phyloP scores from a whole-genome alignment of 306 rosid genomes.

The Vicia villosa region DNA sequence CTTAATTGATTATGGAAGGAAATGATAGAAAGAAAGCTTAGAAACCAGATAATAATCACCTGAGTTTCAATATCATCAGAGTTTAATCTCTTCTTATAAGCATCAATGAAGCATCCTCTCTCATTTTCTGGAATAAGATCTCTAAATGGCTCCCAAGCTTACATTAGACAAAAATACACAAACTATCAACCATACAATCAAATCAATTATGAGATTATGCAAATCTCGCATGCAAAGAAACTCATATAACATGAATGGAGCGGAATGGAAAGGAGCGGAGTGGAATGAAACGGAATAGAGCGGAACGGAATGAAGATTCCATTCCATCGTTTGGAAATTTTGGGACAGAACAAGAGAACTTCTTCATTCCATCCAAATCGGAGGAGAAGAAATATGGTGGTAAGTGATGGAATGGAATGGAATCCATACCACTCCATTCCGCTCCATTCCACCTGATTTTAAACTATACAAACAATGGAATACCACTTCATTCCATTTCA shows the following conservation, averaged over 20 bases:
- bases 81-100: conserved; percentile 83
- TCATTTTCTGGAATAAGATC: conserved; percentile 89
- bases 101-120: conserved; percentile 71
- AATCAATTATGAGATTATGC: conserved; percentile 31
- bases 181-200: conserved; percentile 26
- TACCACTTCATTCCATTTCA: too few relatives aligned
- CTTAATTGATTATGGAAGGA: conserved; percentile 1
- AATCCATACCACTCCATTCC: too few relatives aligned
- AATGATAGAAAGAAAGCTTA: neutral
- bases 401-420: too few relatives aligned
- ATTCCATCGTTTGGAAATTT: too few relatives aligned
- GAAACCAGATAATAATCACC: conserved; percentile 54
- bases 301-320: too few relatives aligned
- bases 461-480: too few relatives aligned
- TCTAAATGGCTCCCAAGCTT: conserved; percentile 93
- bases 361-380: too few relatives aligned
- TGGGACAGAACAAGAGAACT: too few relatives aligned
- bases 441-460: too few relatives aligned
- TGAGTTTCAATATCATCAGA: conserved; percentile 74
- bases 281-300: too few relatives aligned
- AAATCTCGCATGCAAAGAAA: conserved; percentile 29
- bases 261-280: too few relatives aligned
- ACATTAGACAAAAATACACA: conserved; percentile 35
- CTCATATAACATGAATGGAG: conserved; percentile 16
- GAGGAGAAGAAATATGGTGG: too few relatives aligned